Evolutionary conservation across 2,329 filamentous ascomycete species (phyloP).

Genomic region (Sclerotinia trifoliorum): DNA sequence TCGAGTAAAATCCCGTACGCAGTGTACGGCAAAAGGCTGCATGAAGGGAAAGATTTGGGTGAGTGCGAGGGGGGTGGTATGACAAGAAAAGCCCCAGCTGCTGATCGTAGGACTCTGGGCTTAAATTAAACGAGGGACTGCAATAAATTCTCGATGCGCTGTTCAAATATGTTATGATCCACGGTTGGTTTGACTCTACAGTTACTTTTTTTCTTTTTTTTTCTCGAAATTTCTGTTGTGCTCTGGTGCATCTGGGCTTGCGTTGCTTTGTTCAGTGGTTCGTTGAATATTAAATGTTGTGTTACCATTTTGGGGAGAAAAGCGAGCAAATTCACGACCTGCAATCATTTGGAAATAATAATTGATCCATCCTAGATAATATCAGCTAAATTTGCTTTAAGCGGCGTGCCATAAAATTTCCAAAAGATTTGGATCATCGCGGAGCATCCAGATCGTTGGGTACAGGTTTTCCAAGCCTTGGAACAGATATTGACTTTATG

Average conservation of each 20-base stretch:
- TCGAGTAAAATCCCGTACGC: background rate
- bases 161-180: slow-evolving; percentile 8
- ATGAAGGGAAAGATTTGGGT: background rate
- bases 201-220: background rate
- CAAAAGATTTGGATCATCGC: slow-evolving; percentile 11
- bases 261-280: slow-evolving; percentile 15
- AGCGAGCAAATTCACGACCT: background rate
- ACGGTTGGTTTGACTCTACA: slow-evolving; percentile 6
- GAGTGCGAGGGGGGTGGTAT: background rate
- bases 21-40: slow-evolving; percentile 8
- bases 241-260: slow-evolving; percentile 13
- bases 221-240: slow-evolving; percentile 4
- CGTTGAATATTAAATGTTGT: slow-evolving; percentile 14
- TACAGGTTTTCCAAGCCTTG: slow-evolving; percentile 1
- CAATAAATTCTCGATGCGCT: slow-evolving; percentile 8
- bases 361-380: slow-evolving; percentile 5
- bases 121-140: background rate
- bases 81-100: slow-evolving; percentile 1
- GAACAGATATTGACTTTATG: background rate
- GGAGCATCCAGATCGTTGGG: slow-evolving; percentile 10
- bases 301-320: background rate
- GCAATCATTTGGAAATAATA: background rate
- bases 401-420: background rate
- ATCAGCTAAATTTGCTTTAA: background rate
- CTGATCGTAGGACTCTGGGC: slow-evolving; percentile 10